Base-by-base conservation (phyloP, 1,284 basidiomycete species). In the Salmacisia buchloeana region DNA sequence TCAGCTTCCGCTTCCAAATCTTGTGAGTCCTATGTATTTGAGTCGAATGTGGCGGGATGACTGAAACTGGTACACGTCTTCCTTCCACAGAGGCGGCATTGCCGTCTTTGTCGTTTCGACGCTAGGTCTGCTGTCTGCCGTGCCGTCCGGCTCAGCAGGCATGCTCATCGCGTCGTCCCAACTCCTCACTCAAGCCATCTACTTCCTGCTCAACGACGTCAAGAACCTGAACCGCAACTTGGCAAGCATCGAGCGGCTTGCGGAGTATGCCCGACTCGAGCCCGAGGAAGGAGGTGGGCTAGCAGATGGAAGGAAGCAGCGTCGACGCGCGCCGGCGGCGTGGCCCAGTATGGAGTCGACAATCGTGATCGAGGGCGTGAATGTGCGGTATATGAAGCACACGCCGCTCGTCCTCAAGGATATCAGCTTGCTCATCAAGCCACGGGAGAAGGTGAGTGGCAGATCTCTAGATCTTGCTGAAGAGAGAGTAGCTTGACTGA, bases 231-330 rank as follows among this genome's bases (percentile, higher is more conserved):
- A 72, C 3, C 71, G 73, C 31, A 68, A 69, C 46, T 64, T 80
- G 89, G 89, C 90, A 80, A 86, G 86, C 6, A 88, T 94, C 5
- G 93, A 96, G 80, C 88, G 92, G 63, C 85, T 94, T 6, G 85
- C 90, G 3, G 92, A 94, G 82, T 94, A 94, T 75, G 85, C 94
- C 21, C 85, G 89, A 60, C 83, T 94, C n/a, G 89, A 90, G 0
- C 89, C 90, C 74, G 92, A 94, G 76, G 87, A 91, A 3, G 43
- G 33, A 27, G 23, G 68, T 27, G 1, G 67, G 63, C 1, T 6
- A 29, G 1, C 52, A 1, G 33, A 38, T 4, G 9, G 39, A 45
- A 27, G 27, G n/a, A 41, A 61, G 15, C 39, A 59, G 1, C 62
- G 60, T 1, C 61, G 54, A 0, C 62, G 64, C 2, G 68, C 75